Evolutionary conservation across 2,329 filamentous ascomycete species (phyloP).

Genomic region (Metarhizium sp.): DNA sequence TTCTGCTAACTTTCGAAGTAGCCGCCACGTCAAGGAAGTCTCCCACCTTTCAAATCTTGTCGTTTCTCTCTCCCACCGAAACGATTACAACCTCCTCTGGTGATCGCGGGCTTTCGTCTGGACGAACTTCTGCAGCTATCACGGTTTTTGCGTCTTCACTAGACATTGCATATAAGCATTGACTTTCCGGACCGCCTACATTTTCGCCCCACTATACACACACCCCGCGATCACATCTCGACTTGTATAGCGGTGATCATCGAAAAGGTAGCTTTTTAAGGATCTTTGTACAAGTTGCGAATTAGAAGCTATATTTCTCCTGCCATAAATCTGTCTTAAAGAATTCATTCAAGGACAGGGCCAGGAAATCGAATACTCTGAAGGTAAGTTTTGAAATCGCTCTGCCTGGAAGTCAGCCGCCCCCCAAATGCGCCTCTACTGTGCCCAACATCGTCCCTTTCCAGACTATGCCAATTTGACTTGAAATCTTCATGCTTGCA

Average conservation of each 20-base stretch:
- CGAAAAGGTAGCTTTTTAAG: not conserved
- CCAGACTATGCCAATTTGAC: too few relatives aligned
- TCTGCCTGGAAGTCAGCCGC: too few relatives aligned
- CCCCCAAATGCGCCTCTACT: too few relatives aligned
- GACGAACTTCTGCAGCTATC: not conserved
- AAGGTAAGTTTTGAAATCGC: not conserved
- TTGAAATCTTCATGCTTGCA: not conserved
- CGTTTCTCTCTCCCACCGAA: not conserved
- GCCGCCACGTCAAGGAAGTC: not conserved
- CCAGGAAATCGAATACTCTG: not conserved
- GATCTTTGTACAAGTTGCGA: not conserved
- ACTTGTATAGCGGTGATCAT: slow-evolving; percentile 3
- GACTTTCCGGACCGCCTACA: not conserved
- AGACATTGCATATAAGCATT: not conserved
- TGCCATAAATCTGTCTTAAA: not conserved
- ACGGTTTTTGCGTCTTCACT: not conserved
- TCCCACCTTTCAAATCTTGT: not conserved
- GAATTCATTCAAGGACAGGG: not conserved
- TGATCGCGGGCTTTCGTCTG: not conserved
- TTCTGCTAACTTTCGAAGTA: not conserved
- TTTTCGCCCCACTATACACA: not conserved
- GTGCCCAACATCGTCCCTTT: too few relatives aligned
- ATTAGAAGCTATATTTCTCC: not conserved
- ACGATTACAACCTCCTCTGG: not conserved
- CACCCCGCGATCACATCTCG: slow-evolving; percentile 5